Base-by-base conservation (phyloP, 768 basidiomycete species). In the Hygrophoropsis aurantiaca region DNA sequence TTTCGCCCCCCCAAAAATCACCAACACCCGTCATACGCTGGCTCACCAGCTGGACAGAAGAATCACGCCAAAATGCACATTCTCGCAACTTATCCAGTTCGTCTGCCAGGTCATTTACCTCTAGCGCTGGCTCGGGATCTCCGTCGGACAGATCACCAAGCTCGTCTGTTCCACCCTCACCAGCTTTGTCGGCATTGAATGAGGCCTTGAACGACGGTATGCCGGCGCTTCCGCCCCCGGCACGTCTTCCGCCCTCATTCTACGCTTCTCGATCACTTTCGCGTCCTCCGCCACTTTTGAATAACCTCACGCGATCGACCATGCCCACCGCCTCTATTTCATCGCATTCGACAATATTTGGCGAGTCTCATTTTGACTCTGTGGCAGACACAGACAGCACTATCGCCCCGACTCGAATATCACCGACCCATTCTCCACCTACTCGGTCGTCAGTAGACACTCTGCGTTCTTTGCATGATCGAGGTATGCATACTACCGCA, bases 271-370 rank as follows among this genome's bases (percentile, higher is more conserved):
- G 51, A 16, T 46, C 57, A n/a, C 61, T 74, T 23, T 55, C 68
- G 0, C 71, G 73, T 24, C 70, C 75, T 1, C 82, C 82, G 7
- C 74, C 77, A 7, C 74, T 80, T 44, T 62, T 84, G 43, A 75
- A 78, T 56, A 72, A 60, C 52, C 71, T 85, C 44, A 75, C 81
- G 3, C 78, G 83, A 38, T 72, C 78, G 2, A 80, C 85, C 0
- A 73, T 85, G 20, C 85, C 87, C 20, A 84, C 79, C 6, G 70
- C 82, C 5, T 79, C 82, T 1, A 65, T 85, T 11, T 79, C 82
- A 0, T 73, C 11, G 56, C 70, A 59, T 10, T 55, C 52, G 33
- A 54, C 40, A 33, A 50, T 53, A 26, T 44, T 52, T 33, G 21
- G 20, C 2, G 16, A n/a, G 26, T 23, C 27, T 4, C 44, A 20